Percentiles rank a stretch among this genome's conserved stretches.
Conservation (phyloP, 1,284 basidiomycete genomes). For the Kwoniella shivajii region DNA sequence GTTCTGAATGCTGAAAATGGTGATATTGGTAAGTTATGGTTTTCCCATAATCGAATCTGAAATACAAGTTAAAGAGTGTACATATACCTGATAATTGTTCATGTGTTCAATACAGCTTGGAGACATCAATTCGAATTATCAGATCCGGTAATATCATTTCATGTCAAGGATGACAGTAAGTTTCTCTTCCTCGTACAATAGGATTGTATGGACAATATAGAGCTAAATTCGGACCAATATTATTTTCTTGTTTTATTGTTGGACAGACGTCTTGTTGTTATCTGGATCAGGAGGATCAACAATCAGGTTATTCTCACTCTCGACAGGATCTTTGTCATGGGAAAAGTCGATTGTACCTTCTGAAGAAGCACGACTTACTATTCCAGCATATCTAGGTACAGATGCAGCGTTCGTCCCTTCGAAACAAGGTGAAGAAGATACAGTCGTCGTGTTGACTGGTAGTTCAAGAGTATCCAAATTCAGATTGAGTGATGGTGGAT, state of each 20-base stretch:
- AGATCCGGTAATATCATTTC: conserved; percentile 72
- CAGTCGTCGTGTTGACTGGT: conserved; percentile 41
- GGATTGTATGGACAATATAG: no score
- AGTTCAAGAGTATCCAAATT: conserved; percentile 42
- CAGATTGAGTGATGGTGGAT: conserved; percentile 28
- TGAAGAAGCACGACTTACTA: conserved; percentile 57
- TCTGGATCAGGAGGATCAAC: conserved; percentile 74
- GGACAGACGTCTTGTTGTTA: conserved; percentile 66
- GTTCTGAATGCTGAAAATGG: conserved; percentile 73
- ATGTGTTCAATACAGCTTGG: conserved; percentile 66
- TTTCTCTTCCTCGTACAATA: background rate
- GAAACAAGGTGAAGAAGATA: conserved; percentile 14
- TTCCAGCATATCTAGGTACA: conserved; percentile 56
- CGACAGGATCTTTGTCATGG: conserved; percentile 68
- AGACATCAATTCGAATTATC: conserved; percentile 69
- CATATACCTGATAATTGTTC: background rate
- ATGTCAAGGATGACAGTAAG: conserved; percentile 64
- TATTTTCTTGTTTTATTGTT: no score
- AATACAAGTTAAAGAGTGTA: background rate
- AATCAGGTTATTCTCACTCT: conserved; percentile 68
- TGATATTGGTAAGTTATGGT: conserved; percentile 63
- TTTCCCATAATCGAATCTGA: background rate
- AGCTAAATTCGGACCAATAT: no score
- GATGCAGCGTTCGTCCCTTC: conserved; percentile 53
- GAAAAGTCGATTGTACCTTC: conserved; percentile 66